Percentiles rank a stretch among this genome's conserved stretches.
Conservation (phyloP, 2,329 filamentous ascomycete species). For the Zymoseptoria ardabiliae region DNA sequence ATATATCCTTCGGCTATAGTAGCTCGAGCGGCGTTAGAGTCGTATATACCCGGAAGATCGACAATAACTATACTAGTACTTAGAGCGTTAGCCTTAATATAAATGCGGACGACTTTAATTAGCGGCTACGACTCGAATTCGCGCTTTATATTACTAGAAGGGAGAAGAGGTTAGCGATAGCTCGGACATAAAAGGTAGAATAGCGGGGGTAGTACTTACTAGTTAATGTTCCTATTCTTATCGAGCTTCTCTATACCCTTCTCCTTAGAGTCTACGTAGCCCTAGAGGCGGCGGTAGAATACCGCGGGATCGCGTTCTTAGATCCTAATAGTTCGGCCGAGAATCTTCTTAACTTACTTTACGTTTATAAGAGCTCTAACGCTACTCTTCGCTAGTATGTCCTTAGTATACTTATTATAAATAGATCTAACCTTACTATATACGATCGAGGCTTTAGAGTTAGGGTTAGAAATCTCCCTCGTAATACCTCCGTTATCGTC, state of each 20-base stretch:
- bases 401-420: slow-evolving; percentile 38
- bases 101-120: slow-evolving; percentile 49
- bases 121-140: slow-evolving; percentile 44
- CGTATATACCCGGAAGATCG: slow-evolving; percentile 53
- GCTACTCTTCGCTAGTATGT: slow-evolving; percentile 31
- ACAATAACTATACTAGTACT: slow-evolving; percentile 50
- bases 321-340: slow-evolving; percentile 42
- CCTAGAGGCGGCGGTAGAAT: slow-evolving; percentile 44
- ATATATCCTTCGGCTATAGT: slow-evolving; percentile 53
- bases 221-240: slow-evolving; percentile 26
- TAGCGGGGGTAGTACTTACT: background rate
- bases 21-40: slow-evolving; percentile 53
- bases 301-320: slow-evolving; percentile 28
- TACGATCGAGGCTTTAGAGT: slow-evolving; percentile 43
- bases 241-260: slow-evolving; percentile 32
- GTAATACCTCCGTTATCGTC: slow-evolving; percentile 34
- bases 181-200: background rate
- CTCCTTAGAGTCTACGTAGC: slow-evolving; percentile 51
- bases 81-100: slow-evolving; percentile 44
- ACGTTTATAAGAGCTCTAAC: slow-evolving; percentile 39
- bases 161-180: background rate
- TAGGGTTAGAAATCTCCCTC: slow-evolving; percentile 33
- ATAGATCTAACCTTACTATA: slow-evolving; percentile 47
- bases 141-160: slow-evolving; percentile 21
- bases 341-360: slow-evolving; percentile 33